phyloP scores from a whole-genome alignment of 2,329 filamentous ascomycete genomes.

The Parascedosporium putredinis region DNA sequence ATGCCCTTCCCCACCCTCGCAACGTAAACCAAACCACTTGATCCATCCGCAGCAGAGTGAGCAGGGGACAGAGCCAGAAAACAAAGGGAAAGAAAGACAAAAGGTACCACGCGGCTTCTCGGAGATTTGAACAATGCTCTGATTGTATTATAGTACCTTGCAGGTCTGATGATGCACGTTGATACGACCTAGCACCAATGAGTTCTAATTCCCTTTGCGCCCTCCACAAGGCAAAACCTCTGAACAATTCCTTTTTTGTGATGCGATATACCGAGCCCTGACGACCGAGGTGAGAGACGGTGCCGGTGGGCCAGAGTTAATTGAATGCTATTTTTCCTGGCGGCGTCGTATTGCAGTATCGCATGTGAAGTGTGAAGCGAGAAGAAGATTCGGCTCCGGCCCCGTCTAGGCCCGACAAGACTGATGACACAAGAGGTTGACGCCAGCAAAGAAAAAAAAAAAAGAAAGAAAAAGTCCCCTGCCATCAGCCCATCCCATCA shows the following conservation, averaged over 20 bases:
- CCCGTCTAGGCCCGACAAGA: neutral
- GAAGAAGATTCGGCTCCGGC: too few relatives aligned
- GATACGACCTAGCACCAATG: too few relatives aligned
- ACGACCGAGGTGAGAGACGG: neutral
- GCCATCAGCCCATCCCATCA: neutral
- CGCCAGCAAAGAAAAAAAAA: neutral
- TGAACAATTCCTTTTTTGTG: neutral
- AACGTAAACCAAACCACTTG: too few relatives aligned
- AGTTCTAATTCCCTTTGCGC: too few relatives aligned
- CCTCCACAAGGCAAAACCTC: too few relatives aligned
- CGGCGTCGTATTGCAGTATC: too few relatives aligned
- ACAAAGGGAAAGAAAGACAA: neutral
- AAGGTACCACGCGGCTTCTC: neutral
- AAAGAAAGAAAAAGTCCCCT: too few relatives aligned
- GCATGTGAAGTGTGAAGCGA: too few relatives aligned
- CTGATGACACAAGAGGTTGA: neutral
- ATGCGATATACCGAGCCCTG: neutral
- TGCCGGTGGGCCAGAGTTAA: neutral
- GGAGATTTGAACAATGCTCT: neutral
- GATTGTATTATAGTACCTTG: neutral
- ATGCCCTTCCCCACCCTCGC: too few relatives aligned
- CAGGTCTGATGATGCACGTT: neutral
- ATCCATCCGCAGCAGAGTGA: too few relatives aligned
- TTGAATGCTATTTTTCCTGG: neutral
- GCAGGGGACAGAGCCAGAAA: neutral